Conservation (phyloP, 352 stramenopile genomes). For the Phytophthora agathidicida region DNA sequence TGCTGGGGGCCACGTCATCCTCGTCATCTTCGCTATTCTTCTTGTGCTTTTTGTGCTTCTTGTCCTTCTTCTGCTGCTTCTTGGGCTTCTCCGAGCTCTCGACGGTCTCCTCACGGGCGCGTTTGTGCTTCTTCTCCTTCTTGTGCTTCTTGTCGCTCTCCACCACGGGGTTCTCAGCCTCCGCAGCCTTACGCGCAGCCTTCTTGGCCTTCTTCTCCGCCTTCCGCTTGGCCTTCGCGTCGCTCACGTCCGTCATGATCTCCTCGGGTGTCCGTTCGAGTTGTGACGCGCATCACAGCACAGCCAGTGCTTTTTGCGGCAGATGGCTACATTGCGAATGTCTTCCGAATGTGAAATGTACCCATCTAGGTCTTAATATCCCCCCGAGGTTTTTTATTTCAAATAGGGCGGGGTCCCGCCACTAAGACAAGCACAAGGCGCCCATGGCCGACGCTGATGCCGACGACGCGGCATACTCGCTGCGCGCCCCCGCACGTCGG, state of each 20-base stretch:
- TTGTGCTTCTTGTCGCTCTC: constrained; percentile 29
- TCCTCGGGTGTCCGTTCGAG: constrained; percentile 16
- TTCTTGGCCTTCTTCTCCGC: constrained; percentile 52
- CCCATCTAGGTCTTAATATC: not conserved
- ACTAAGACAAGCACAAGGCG: constrained; percentile 1
- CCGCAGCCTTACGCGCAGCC: constrained; percentile 39
- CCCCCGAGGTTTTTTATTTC: constrained; percentile 1
- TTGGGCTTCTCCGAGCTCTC: constrained; percentile 40
- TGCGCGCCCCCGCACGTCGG: constrained; percentile 34
- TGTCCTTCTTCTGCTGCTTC: constrained; percentile 55
- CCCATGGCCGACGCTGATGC: constrained; percentile 18
- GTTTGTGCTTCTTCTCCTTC: constrained; percentile 37
- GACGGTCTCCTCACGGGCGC: constrained; percentile 38
- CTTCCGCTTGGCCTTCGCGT: constrained; percentile 54
- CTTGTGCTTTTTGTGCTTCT: constrained; percentile 55
- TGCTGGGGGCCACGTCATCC: constrained; percentile 18
- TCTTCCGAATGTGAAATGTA: not conserved
- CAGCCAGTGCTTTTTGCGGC: constrained; percentile 35
- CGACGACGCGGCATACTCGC: constrained; percentile 35
- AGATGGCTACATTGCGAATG: constrained; percentile 18
- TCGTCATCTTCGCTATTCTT: constrained; percentile 56
- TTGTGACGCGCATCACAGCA: constrained; percentile 30
- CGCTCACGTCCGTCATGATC: constrained; percentile 38
- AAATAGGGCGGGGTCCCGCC: not conserved
- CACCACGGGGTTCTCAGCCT: constrained; percentile 13